Percentiles rank a stretch among this genome's conserved stretches.
Evolutionary conservation across 1,284 basidiomycete genomes (phyloP).

Genomic region (Ustilago bromivora): DNA sequence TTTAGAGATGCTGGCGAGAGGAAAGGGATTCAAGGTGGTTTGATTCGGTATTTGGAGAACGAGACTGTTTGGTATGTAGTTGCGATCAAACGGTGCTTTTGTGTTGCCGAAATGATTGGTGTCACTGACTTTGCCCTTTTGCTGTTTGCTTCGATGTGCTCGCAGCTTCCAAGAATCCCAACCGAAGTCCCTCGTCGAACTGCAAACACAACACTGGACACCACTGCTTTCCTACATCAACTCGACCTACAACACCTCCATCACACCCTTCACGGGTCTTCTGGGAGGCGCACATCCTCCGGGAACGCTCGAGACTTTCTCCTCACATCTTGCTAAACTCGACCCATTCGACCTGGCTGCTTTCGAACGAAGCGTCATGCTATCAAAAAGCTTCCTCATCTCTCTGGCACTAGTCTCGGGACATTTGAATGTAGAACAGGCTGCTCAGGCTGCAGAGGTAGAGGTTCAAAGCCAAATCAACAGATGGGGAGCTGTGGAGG

Average conservation of each 20-base stretch:
- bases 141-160: too few species aligned
- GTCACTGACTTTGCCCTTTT: background rate
- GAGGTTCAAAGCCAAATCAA: slow-evolving; percentile 96
- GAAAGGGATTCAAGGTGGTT: slow-evolving; percentile 77
- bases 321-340: slow-evolving; percentile 28
- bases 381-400: slow-evolving; percentile 91
- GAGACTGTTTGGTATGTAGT: slow-evolving; percentile 87
- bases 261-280: slow-evolving; percentile 46
- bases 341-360: slow-evolving; percentile 72
- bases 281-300: slow-evolving; percentile 46
- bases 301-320: slow-evolving; percentile 29
- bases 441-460: slow-evolving; percentile 85
- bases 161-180: slow-evolving; percentile 83
- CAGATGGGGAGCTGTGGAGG: slow-evolving; percentile 98
- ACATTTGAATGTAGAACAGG: slow-evolving; percentile 79
- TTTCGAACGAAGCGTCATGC: slow-evolving; percentile 89
- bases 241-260: slow-evolving; percentile 74
- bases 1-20: slow-evolving; percentile 76
- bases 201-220: slow-evolving; percentile 90
- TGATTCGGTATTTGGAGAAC: slow-evolving; percentile 90
- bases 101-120: background rate
- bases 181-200: slow-evolving; percentile 79
- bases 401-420: slow-evolving; percentile 84
- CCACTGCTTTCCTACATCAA: slow-evolving; percentile 86
- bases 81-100: background rate